phyloP scores from a whole-genome alignment of 169 alveolate species.

The Sarcocystis neurona region DNA sequence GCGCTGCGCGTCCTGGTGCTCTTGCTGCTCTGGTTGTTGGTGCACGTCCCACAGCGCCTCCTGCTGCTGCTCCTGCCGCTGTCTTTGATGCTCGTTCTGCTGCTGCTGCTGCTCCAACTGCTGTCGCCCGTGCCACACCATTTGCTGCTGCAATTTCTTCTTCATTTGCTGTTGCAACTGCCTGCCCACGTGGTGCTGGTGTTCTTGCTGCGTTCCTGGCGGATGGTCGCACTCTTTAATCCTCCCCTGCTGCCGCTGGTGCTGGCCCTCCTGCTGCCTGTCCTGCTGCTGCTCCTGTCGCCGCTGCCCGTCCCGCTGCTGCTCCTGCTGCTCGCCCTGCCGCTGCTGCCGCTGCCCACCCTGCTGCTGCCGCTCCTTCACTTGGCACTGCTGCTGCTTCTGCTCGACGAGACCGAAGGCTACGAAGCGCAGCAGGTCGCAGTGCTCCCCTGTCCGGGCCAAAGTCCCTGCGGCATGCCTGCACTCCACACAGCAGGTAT shows the following conservation, averaged over 20 bases:
- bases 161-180: too few species aligned
- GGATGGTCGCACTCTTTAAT: too few species aligned
- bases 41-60: too few species aligned
- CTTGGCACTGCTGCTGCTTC: neutral
- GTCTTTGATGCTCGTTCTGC: too few species aligned
- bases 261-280: neutral
- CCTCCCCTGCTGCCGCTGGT: neutral
- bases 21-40: too few species aligned
- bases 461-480: slow-evolving; percentile 4
- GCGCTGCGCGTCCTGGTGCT: too few species aligned
- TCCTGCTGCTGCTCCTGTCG: neutral
- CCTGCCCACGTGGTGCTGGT: too few species aligned
- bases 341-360: neutral
- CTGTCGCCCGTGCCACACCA: too few species aligned
- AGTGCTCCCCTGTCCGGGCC: neutral
- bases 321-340: neutral
- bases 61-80: too few species aligned
- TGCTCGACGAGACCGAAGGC: slow-evolving; percentile 11
- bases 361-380: neutral
- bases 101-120: too few species aligned
- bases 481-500: neutral
- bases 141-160: too few species aligned
- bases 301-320: neutral
- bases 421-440: neutral
- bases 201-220: too few species aligned